phyloP scores from a whole-genome alignment of 116 monocot genomes.

The Iris pallida region DNA sequence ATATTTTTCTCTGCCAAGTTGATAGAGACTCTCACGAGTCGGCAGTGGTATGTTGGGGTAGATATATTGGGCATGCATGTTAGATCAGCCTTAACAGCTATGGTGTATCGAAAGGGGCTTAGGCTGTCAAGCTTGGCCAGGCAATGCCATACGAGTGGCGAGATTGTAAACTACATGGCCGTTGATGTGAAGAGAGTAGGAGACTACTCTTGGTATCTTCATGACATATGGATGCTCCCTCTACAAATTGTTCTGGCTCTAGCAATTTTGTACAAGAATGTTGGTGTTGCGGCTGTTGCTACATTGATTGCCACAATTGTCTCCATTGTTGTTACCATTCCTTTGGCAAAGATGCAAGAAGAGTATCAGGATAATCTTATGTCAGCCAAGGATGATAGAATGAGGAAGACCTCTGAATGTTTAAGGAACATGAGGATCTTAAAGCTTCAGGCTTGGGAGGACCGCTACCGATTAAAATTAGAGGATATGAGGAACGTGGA shows the following conservation, averaged over 20 bases:
- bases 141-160: slow-evolving; percentile 76
- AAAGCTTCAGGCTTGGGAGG: slow-evolving; percentile 86
- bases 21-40: slow-evolving; percentile 54
- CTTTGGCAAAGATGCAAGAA: slow-evolving; percentile 50
- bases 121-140: slow-evolving; percentile 56
- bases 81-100: slow-evolving; percentile 74
- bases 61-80: slow-evolving; percentile 59
- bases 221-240: slow-evolving; percentile 80
- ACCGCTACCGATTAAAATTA: slow-evolving; percentile 58
- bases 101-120: slow-evolving; percentile 81
- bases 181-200: slow-evolving; percentile 87
- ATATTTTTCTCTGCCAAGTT: slow-evolving; percentile 54
- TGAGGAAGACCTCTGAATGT: slow-evolving; percentile 77
- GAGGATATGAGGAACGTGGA: slow-evolving; percentile 43
- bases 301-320: slow-evolving; percentile 62
- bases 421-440: slow-evolving; percentile 80
- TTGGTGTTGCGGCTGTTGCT: slow-evolving; percentile 59
- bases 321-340: slow-evolving; percentile 61
- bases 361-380: slow-evolving; percentile 66
- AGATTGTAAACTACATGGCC: slow-evolving; percentile 92
- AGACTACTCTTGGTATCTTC: slow-evolving; percentile 68
- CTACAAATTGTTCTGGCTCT: slow-evolving; percentile 73
- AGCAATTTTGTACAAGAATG: slow-evolving; percentile 53
- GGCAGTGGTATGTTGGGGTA: slow-evolving; percentile 63
- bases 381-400: slow-evolving; percentile 64